These are phyloP conservation scores for Fusarium pseudograminearum DNA, from an alignment of 2,329 filamentous ascomycete species.

Conservation along the genomic window DNA sequence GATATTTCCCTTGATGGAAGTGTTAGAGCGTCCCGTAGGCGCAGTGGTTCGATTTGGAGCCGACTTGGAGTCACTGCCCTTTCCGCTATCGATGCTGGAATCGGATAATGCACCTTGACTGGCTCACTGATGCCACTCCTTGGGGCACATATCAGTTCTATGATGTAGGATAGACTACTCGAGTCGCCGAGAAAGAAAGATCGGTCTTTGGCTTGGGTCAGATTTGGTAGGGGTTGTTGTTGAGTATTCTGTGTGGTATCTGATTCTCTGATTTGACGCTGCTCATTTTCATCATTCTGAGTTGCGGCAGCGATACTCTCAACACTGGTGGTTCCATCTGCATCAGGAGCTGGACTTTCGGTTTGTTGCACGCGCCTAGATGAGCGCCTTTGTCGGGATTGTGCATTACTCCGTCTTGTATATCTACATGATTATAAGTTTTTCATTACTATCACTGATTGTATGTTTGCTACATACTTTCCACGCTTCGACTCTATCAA, in stretches of 20 bases:
- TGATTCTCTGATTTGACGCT: fast-evolving
- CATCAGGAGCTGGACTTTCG: not conserved
- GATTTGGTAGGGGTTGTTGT: not conserved
- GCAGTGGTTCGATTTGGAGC: slow-evolving; percentile 6
- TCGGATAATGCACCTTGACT: slow-evolving; percentile 39
- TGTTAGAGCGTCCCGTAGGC: slow-evolving; percentile 20
- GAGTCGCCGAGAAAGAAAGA: slow-evolving; percentile 31
- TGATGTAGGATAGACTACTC: slow-evolving; percentile 37
- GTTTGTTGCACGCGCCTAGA: slow-evolving; percentile 6
- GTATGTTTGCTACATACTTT: slow-evolving; percentile 11
- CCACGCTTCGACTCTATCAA: slow-evolving; percentile 38
- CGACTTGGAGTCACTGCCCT: slow-evolving; percentile 10
- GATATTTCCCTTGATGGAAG: slow-evolving; percentile 19
- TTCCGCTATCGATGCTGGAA: slow-evolving; percentile 35
- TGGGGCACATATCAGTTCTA: slow-evolving; percentile 36
- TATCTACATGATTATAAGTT: slow-evolving; percentile 4
- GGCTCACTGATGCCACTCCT: slow-evolving; percentile 32
- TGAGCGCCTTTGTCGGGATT: slow-evolving; percentile 6
- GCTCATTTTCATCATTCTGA: not conserved
- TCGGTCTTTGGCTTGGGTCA: not conserved
- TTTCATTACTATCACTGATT: fast-evolving
- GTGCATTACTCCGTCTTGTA: slow-evolving; percentile 1
- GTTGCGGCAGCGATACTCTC: not conserved
- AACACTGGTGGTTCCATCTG: not conserved
- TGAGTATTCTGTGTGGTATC: not conserved